Conservation (phyloP, 2,329 filamentous ascomycete species). For the Fusarium xyrophilum region DNA sequence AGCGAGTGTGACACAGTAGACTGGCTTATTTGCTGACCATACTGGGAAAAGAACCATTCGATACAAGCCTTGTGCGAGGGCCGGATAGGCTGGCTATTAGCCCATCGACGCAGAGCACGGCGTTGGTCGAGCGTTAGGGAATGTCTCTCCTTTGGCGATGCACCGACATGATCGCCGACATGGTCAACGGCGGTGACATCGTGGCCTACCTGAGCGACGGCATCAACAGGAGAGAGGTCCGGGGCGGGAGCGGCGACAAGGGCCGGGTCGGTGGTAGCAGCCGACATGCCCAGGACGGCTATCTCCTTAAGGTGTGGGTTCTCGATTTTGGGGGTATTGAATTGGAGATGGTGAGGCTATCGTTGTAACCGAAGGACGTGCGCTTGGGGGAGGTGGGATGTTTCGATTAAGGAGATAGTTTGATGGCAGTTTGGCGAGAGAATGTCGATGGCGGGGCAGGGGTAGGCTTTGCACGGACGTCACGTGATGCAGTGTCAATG, state of each 20-base stretch:
- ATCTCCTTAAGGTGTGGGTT: slow-evolving; percentile 43
- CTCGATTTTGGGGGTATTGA: slow-evolving; percentile 41
- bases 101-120: slow-evolving; percentile 66
- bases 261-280: slow-evolving; percentile 50
- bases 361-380: slow-evolving; percentile 51
- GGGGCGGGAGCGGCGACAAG: slow-evolving; percentile 45
- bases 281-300: slow-evolving; percentile 46
- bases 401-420: slow-evolving; percentile 48
- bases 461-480: not conserved
- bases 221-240: slow-evolving; percentile 41
- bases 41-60: slow-evolving; percentile 66
- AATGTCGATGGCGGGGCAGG: slow-evolving; percentile 45
- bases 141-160: slow-evolving; percentile 57
- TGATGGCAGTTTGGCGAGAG: slow-evolving; percentile 32
- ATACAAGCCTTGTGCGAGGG: slow-evolving; percentile 69
- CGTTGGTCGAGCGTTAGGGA: slow-evolving; percentile 69
- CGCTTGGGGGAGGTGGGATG: slow-evolving; percentile 42
- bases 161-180: slow-evolving; percentile 7
- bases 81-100: slow-evolving; percentile 61
- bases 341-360: slow-evolving; percentile 44
- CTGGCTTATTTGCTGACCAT: slow-evolving; percentile 67
- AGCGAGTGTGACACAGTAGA: slow-evolving; percentile 69
- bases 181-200: slow-evolving; percentile 26
- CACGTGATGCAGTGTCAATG: slow-evolving; percentile 30
- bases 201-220: slow-evolving; percentile 32